These are phyloP conservation scores for Mycena capillaripes DNA, from an alignment of 768 basidiomycete genomes.

Conservation along the genomic window DNA sequence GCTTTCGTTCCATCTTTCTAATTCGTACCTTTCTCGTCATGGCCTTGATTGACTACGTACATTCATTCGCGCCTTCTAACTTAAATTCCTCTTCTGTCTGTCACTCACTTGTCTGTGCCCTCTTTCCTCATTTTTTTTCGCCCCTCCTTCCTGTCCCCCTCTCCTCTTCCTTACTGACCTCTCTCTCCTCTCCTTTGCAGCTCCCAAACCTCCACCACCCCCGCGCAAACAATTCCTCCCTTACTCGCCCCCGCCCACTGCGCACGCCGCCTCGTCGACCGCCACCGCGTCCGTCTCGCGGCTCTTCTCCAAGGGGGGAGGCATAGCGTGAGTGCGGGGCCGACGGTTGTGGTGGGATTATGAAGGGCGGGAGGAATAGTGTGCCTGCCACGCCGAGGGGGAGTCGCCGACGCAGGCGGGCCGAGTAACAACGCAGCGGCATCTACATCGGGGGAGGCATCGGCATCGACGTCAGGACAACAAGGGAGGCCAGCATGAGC, in stretches of 20 bases:
- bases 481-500: too few species aligned
- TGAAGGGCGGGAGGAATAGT: slow-evolving; percentile 23
- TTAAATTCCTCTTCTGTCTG: background rate
- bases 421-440: too few species aligned
- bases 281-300: slow-evolving; percentile 85
- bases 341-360: slow-evolving; percentile 39
- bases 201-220: slow-evolving; percentile 36
- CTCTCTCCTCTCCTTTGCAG: background rate
- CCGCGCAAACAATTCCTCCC: slow-evolving; percentile 49
- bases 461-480: too few species aligned
- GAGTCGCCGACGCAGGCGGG: too few species aligned
- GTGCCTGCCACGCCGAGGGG: too few species aligned
- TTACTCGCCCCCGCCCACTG: slow-evolving; percentile 63
- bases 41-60: too few species aligned
- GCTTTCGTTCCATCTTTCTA: too few species aligned
- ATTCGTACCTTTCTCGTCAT: too few species aligned
- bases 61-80: too few species aligned
- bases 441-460: too few species aligned
- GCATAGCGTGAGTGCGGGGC: slow-evolving; percentile 44
- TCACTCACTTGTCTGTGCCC: background rate
- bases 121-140: background rate
- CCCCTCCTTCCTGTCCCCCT: background rate
- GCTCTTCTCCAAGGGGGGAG: slow-evolving; percentile 71
- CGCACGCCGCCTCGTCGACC: slow-evolving; percentile 73
- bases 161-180: background rate